A percentile compares a stretch with the other conserved stretches of the same genome.
phyloP scores from a whole-genome alignment of 345 rosid genomes.

The Camelina sativa region DNA sequence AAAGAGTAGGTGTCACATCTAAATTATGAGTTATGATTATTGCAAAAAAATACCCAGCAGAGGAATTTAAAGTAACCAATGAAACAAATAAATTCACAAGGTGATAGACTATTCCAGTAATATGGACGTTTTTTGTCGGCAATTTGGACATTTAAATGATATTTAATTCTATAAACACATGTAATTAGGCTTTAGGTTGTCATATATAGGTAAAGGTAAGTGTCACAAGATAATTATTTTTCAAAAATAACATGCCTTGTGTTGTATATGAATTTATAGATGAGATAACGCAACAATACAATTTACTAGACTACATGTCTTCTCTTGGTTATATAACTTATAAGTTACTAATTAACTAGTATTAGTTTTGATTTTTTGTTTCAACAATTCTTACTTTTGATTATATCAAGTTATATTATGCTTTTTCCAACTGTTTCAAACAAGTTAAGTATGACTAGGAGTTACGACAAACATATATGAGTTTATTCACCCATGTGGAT shows the following conservation, averaged over 20 bases:
- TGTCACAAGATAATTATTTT: neutral
- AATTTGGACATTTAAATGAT: conserved; percentile 24
- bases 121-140: conserved; percentile 42
- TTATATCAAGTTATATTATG: neutral
- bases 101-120: conserved; percentile 27
- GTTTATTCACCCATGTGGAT: conserved; percentile 11
- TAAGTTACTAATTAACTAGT: neutral
- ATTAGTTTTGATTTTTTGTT: neutral
- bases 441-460: conserved; percentile 2
- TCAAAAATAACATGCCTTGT: too few species aligned
- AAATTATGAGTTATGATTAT: conserved; percentile 34
- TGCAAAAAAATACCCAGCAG: conserved; percentile 15
- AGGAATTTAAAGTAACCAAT: conserved; percentile 2
- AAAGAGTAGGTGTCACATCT: conserved; percentile 37
- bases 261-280: neutral
- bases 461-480: neutral
- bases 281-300: neutral
- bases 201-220: neutral
- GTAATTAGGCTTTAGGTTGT: neutral
- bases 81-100: conserved; percentile 14
- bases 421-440: conserved; percentile 17
- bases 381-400: neutral
- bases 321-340: too few species aligned
- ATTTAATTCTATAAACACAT: neutral
- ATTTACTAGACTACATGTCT: neutral